Percentiles rank a stretch among this genome's conserved stretches.
phyloP scores from a whole-genome alignment of 257 asterid species.

The Buddleja alternifolia region DNA sequence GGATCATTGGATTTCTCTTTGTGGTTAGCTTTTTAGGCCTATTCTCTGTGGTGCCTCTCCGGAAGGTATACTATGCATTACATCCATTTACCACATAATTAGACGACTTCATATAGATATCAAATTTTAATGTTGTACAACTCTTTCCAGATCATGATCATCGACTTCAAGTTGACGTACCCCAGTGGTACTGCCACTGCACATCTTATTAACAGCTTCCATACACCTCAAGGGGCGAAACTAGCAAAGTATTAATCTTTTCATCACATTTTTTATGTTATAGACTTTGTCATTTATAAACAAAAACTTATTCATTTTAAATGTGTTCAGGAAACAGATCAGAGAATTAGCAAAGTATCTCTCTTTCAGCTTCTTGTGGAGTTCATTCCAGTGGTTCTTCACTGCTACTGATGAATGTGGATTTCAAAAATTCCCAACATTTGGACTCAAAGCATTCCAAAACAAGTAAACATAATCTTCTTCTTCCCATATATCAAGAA shows the following conservation, averaged over 20 bases:
- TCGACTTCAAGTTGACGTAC: conserved; percentile 31
- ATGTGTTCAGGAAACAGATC: conserved; percentile 50
- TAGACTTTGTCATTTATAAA: not conserved
- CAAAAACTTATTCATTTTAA: not conserved
- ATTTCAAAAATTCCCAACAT: conserved; percentile 56
- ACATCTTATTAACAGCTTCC: conserved; percentile 39
- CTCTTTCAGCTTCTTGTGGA: conserved; percentile 50
- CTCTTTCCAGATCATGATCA: conserved; percentile 33
- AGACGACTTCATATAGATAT: not conserved
- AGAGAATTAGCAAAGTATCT: conserved; percentile 43
- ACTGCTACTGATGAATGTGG: conserved; percentile 56
- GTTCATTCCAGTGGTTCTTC: conserved; percentile 64
- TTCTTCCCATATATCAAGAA: not conserved
- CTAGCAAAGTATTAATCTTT: conserved; percentile 41
- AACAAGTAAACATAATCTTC: conserved; percentile 23
- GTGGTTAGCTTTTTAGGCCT: conserved; percentile 63
- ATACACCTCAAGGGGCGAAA: conserved; percentile 36
- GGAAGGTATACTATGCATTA: conserved; percentile 42
- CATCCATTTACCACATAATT: not conserved
- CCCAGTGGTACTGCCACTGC: conserved; percentile 48
- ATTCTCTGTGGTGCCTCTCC: conserved; percentile 60
- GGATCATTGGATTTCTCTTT: conserved; percentile 64
- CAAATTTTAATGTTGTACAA: not conserved
- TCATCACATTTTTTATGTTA: no score
- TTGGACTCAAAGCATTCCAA: conserved; percentile 52